Evolutionary conservation across 2,329 filamentous ascomycete genomes (phyloP), one percentile per base, ranked within the genome.

Genomic region (Sodiomyces alkalinus): DNA sequence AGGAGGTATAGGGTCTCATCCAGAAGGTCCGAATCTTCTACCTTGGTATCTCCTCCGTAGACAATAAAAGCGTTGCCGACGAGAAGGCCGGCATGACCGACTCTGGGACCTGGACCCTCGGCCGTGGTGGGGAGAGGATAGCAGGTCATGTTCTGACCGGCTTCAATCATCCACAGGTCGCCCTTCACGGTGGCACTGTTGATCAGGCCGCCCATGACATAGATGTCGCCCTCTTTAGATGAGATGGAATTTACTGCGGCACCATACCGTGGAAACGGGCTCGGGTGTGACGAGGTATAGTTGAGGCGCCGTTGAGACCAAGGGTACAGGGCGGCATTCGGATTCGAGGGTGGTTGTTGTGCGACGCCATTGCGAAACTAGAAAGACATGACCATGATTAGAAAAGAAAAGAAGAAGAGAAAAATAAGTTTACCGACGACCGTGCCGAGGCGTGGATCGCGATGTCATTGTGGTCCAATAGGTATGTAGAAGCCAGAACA

Each of bases 11-110:
- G 61, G 0, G 90, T 96, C 55, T 98, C 87, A 45, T 98, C 90
- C 33, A 98, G 60, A 27, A 81, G 66, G 52, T 98, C 90, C 18
- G 74, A 72, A 46, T 96, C 90, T 31, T 94, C 85, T 48, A 93
- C 79, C 55, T 98, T 98, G 28, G 90, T 98, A 52, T 98, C 92
- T 47, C 90, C 90, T 27, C 90, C 92, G 47, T 96, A 98, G 9
- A 98, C 90, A 41, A 98, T 98, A 51, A 96, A 98, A 1, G 90
- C 90, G 53, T 98, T 98, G 33, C 92, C 92, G 30, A 98, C 90
- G 11, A 98, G 65, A 44, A 98, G 62, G 60, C 86, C 92, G 13
- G 87, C 69, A 56, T 98, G 90, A 4, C 90, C 90, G 29, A 98
- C 90, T 58, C 90, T 73, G 2, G 92, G 90, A 4, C 90, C 86